Conservation (phyloP, 306 rosid species). For the Prunus kanzakura region DNA sequence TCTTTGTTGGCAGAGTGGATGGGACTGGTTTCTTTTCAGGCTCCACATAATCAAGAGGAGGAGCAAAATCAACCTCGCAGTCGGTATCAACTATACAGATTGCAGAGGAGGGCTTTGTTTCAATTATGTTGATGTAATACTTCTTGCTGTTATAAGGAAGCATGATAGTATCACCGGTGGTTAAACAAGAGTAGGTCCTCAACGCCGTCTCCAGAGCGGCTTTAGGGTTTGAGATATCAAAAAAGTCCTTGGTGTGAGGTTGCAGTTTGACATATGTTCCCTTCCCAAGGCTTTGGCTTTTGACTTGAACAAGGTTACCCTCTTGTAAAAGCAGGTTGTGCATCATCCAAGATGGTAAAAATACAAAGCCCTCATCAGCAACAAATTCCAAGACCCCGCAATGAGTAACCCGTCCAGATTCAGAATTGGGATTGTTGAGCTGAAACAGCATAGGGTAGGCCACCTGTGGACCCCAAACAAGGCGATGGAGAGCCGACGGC, state of each 20-base stretch:
- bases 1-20: too few relatives aligned
- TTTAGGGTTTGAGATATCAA: conserved; percentile 9
- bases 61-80: conserved; percentile 20
- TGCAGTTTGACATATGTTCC: conserved; percentile 12
- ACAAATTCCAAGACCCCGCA: conserved; percentile 20
- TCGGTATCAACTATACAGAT: conserved; percentile 11
- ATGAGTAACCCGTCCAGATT: neutral
- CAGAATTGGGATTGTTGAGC: neutral
- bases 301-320: neutral
- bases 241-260: conserved; percentile 9
- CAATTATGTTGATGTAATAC: neutral
- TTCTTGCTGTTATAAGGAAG: neutral
- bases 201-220: conserved; percentile 4
- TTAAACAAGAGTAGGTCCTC: conserved; percentile 5
- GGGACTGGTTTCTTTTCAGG: neutral
- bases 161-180: conserved; percentile 17
- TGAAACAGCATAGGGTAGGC: conserved; percentile 9
- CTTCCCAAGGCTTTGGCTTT: neutral
- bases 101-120: conserved; percentile 12
- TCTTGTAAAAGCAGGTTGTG: conserved; percentile 1
- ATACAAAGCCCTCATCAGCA: conserved; percentile 12
- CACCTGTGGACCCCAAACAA: neutral
- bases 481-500: conserved; percentile 9
- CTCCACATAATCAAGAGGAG: conserved; percentile 11
- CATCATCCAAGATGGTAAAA: conserved; percentile 21